A percentile compares a stretch with the other conserved stretches of the same genome.
Conservation (phyloP, 1,284 basidiomycete genomes). For the Hemileccinum hortonii region DNA sequence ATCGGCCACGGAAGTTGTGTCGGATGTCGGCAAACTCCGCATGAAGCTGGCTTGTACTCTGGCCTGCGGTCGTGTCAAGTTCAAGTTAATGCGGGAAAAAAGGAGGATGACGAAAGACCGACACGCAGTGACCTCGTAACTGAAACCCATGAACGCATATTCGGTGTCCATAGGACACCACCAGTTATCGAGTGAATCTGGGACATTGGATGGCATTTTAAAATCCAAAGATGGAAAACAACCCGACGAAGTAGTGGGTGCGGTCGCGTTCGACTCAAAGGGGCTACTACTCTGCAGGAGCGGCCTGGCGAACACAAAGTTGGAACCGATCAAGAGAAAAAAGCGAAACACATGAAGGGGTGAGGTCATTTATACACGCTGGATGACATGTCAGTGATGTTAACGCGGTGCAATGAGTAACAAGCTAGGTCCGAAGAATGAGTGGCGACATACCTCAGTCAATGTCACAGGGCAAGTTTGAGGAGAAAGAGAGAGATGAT, state of each 20-base stretch:
- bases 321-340: too few species aligned
- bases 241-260: neutral
- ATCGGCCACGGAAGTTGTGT: conserved; percentile 59
- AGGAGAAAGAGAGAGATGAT: too few species aligned
- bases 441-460: too few species aligned
- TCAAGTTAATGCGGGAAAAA: neutral
- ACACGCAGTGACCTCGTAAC: conserved; percentile 67
- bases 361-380: too few species aligned
- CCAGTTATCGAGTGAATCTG: conserved; percentile 53
- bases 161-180: conserved; percentile 64
- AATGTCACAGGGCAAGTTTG: too few species aligned
- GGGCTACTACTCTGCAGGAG: neutral
- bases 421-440: too few species aligned
- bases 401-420: too few species aligned
- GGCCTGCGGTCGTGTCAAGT: conserved; percentile 38
- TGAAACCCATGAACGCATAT: conserved; percentile 73
- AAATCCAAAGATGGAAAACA: conserved; percentile 64
- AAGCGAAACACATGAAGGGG: too few species aligned
- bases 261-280: neutral
- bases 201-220: conserved; percentile 50
- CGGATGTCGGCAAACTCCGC: conserved; percentile 65
- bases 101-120: conserved; percentile 18
- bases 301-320: too few species aligned
- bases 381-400: too few species aligned
- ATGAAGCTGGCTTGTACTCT: conserved; percentile 47